Percentiles rank a stretch among this genome's conserved stretches.
Conservation (phyloP, 108 stramenopile genomes). For the Cylindrotheca closterium region DNA sequence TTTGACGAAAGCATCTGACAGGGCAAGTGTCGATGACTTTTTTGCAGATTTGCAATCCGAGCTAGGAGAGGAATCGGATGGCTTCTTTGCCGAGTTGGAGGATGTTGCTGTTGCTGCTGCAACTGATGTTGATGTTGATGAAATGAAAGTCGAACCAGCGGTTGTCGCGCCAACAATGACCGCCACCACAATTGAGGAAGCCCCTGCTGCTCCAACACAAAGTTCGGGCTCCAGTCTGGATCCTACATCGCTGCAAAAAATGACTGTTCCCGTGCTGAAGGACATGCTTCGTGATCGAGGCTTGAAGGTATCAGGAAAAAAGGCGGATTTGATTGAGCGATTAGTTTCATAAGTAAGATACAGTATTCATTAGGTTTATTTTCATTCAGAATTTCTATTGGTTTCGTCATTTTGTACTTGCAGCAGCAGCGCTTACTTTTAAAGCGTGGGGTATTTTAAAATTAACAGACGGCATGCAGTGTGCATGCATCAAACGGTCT, state of each 20-base stretch:
- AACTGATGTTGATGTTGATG: slow-evolving; percentile 1
- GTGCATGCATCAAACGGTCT: no score
- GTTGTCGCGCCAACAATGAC: not conserved
- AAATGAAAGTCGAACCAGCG: not conserved
- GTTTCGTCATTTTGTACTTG: no score
- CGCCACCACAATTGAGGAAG: not conserved
- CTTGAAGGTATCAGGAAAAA: slow-evolving; percentile 84
- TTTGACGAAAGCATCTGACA: not conserved
- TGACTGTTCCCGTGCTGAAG: slow-evolving; percentile 76
- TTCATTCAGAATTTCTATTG: no score
- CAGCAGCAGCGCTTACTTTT: no score
- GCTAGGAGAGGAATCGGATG: no score
- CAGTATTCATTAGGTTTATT: no score
- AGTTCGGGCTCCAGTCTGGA: not conserved
- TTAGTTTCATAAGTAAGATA: slow-evolving; percentile 21
- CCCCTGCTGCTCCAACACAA: not conserved
- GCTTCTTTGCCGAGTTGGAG: no score
- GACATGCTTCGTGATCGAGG: slow-evolving; percentile 67
- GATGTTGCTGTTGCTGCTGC: not conserved
- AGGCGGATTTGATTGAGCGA: slow-evolving; percentile 80
- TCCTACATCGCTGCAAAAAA: slow-evolving; percentile 13
- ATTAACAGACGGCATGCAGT: no score
- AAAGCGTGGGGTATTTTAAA: no score
- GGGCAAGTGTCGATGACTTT: not conserved
- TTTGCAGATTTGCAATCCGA: no score